Percentiles rank a stretch among this genome's conserved stretches.
phyloP scores from a whole-genome alignment of 495 filamentous ascomycete species.

The Hapsidospora chrysogenum region DNA sequence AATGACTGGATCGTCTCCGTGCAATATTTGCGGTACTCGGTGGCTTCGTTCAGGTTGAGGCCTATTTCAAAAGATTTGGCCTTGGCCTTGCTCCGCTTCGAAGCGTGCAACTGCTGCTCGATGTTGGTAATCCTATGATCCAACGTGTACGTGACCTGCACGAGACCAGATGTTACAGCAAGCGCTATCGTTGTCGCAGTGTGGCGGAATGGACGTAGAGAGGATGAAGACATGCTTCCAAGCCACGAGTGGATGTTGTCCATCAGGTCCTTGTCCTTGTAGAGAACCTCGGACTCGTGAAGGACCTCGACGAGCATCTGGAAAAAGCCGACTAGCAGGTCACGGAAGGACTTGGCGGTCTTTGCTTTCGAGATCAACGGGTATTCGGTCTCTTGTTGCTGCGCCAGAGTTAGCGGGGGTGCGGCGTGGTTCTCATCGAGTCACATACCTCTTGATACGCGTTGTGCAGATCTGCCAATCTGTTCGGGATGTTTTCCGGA shows the following conservation, averaged over 20 bases:
- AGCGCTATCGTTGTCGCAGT: constrained; percentile 73
- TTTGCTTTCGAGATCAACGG: constrained; percentile 75
- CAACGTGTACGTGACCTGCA: constrained; percentile 53
- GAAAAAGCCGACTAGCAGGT: constrained; percentile 63
- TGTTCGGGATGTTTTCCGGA: constrained; percentile 56
- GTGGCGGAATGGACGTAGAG: constrained; percentile 76
- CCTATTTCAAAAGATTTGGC: constrained; percentile 45
- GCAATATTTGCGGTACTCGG: constrained; percentile 43
- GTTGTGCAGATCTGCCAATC: constrained; percentile 61
- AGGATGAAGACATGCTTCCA: constrained; percentile 66
- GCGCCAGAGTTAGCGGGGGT: too few species aligned
- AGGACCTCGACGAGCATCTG: constrained; percentile 52
- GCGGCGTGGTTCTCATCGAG: too few species aligned
- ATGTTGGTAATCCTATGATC: constrained; percentile 48
- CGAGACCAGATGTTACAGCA: constrained; percentile 53
- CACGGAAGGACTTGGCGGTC: constrained; percentile 53
- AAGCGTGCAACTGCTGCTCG: constrained; percentile 66
- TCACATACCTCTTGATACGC: constrained; percentile 50
- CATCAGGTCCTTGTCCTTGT: constrained; percentile 54
- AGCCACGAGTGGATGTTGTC: constrained; percentile 82
- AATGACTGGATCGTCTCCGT: constrained; percentile 59
- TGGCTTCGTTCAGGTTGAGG: constrained; percentile 44
- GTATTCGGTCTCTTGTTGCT: constrained; percentile 72
- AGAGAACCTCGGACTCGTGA: constrained; percentile 57
- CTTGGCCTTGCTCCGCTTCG: constrained; percentile 42